Evolutionary conservation across 2,329 filamentous ascomycete genomes (phyloP), one percentile per base, ranked within the genome.

Genomic region (Cladosporium sp.): DNA sequence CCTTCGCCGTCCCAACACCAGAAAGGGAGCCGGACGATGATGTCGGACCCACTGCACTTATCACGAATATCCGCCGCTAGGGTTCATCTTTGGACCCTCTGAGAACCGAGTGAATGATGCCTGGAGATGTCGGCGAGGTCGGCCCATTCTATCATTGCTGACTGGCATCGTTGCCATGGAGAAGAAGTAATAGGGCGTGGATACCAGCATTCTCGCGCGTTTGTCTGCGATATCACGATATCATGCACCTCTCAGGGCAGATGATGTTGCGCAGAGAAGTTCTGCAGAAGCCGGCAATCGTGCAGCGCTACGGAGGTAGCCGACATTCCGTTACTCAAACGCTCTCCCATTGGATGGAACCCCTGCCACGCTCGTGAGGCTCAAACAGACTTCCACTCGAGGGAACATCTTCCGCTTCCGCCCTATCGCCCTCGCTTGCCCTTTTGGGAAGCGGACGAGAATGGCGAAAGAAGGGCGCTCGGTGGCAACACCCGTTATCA

Each of bases 31-130:
- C 43, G 43, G 25, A 29, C 19, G 27, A 43, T 20, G 36, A 48
- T 48, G 25, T 25, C 18, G 45, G 45, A 48, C 45, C 45, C 45
- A 48, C 45, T 33, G 38, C 36, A 48, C 45, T 48, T 48, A 48
- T 48, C 45, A 22, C 33, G 27, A 33, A 48, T 48, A 27, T n/a
- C n/a, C n/a, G 36, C 45, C 45, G 45, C 29, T 35, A 48, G 45
- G 36, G 45, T n/a, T 13, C 38, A 27, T 35, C n/a, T n/a, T n/a
- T n/a, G 32, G 29, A 19, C 27, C 16, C n/a, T 20, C n/a, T 12
- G 13, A 11, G 35, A 27, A n/a, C n/a, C 32, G n/a, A n/a, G 32
- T 7, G n/a, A n/a, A n/a, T n/a, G n/a, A n/a, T n/a, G 32, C 6
- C 15, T 35, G 32, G 32, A n/a, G n/a, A n/a, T 35, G 32, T 35